phyloP scores from a whole-genome alignment of 2,329 filamentous ascomycete species.

The Pseudogymnoascus sp. region DNA sequence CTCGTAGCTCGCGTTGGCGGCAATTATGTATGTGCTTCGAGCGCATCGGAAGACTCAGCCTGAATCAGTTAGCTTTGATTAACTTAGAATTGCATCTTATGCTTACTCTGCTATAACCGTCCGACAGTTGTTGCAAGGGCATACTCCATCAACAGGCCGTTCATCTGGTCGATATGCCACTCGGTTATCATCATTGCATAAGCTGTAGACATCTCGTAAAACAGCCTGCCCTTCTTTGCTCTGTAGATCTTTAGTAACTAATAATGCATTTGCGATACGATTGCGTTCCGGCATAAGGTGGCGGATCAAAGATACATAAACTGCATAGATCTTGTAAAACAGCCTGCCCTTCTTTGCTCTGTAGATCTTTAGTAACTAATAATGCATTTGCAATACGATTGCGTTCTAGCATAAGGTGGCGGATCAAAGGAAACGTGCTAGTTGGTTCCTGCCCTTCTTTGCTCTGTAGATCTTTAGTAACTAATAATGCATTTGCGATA shows the following conservation, averaged over 20 bases:
- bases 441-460: background rate
- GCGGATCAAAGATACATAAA: too few species aligned
- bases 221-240: slow-evolving; percentile 5
- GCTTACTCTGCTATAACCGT: background rate
- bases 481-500: background rate
- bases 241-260: background rate
- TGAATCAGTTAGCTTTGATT: too few species aligned
- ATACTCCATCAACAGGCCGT: slow-evolving; percentile 7
- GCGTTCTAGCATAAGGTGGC: too few species aligned
- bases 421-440: slow-evolving; percentile 5
- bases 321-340: too few species aligned
- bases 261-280: background rate
- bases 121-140: background rate
- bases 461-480: slow-evolving; percentile 6
- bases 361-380: too few species aligned
- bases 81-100: too few species aligned
- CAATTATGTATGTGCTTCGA: too few species aligned
- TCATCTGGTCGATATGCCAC: slow-evolving; percentile 5
- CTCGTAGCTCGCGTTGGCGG: too few species aligned
- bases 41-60: too few species aligned
- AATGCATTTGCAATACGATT: too few species aligned
- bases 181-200: slow-evolving; percentile 1
- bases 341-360: too few species aligned
- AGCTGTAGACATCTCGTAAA: background rate
- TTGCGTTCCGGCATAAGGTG: background rate